A percentile compares a stretch with the other conserved stretches of the same genome.
Evolutionary conservation across 2,329 filamentous ascomycete species (phyloP).

Genomic region (Xylaria sp.): DNA sequence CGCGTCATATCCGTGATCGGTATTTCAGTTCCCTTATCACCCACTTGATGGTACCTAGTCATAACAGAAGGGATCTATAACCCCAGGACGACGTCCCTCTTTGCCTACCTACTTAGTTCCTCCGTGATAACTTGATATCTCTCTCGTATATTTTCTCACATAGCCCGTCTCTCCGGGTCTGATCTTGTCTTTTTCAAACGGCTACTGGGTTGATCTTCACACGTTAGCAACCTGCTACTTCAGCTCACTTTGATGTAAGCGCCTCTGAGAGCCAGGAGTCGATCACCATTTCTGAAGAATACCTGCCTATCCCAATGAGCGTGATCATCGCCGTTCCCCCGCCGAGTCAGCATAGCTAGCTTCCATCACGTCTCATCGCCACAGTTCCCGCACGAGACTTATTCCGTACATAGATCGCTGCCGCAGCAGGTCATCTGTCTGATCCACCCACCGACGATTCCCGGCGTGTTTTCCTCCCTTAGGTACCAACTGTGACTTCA

Average conservation of each 20-base stretch:
- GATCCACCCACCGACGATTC: background rate
- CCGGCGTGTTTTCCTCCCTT: background rate
- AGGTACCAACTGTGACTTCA: background rate
- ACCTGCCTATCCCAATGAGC: background rate
- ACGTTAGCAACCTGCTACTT: too few relatives aligned
- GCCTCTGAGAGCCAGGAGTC: background rate
- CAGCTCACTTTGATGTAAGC: background rate
- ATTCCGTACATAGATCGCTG: background rate
- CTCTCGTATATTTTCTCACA: too few relatives aligned
- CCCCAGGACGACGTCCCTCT: background rate
- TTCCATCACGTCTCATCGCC: background rate
- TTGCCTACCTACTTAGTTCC: too few relatives aligned
- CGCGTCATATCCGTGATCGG: background rate
- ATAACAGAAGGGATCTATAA: constrained; percentile 13
- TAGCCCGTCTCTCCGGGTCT: too few relatives aligned
- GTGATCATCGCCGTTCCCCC: background rate
- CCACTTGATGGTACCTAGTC: background rate
- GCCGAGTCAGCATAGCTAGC: background rate
- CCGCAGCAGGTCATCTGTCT: background rate
- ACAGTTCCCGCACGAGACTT: constrained; percentile 8
- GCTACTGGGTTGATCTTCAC: too few relatives aligned
- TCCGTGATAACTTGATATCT: too few relatives aligned
- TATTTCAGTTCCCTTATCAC: background rate
- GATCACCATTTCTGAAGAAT: background rate
- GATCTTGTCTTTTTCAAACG: too few relatives aligned